Base-by-base conservation (phyloP, 2,329 filamentous ascomycete species). In the Fusarium continuum region DNA sequence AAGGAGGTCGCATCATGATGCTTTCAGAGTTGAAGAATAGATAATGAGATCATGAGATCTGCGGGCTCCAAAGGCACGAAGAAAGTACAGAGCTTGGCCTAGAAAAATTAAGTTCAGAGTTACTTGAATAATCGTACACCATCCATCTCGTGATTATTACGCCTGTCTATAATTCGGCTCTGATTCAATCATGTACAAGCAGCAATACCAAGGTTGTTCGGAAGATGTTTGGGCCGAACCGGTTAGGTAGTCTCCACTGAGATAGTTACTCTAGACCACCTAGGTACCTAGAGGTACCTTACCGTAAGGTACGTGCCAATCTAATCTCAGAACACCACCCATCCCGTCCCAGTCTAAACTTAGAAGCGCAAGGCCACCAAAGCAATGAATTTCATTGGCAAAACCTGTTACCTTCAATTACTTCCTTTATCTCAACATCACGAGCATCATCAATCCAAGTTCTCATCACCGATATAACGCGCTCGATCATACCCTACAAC, bases 1-100 rank as follows among this genome's bases (percentile, higher is more conserved):
- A 78, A 78, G 53, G 88, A 91, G 73, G 79, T 85, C 26, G 68
- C 76, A 22, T 74, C 74, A 45, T 77, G 43, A 72, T 70, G 50
- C 35, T 31, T 22, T 16, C 19, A 11, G 26, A 29, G 29, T 36
- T 46, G 46, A 55, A 38, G 36, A 70, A 65, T 59, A 68, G 59
- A 65, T 69, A 66, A 73, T 68, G 43, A 40, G 43, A 54, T 47
- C 29, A 73, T 68, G 43, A 40, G 43, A 54, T 47, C 29, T 32
- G 11, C 23, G 19, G 22, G 22, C 13, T 13, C 11, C 10, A 14
- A 28, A 29, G 38, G 6, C 22, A 22, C 9, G 16, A 39, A 35
- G 40, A 25, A 46, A 16, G 16, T 17, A n/a, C 13, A 4, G 5
- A 20, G n/a, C 19, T 8, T 16, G 13, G 16, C 4, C n/a, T 9